Base-by-base conservation (phyloP, 495 filamentous ascomycete genomes). In the Astrothelium subdiscretum region DNA sequence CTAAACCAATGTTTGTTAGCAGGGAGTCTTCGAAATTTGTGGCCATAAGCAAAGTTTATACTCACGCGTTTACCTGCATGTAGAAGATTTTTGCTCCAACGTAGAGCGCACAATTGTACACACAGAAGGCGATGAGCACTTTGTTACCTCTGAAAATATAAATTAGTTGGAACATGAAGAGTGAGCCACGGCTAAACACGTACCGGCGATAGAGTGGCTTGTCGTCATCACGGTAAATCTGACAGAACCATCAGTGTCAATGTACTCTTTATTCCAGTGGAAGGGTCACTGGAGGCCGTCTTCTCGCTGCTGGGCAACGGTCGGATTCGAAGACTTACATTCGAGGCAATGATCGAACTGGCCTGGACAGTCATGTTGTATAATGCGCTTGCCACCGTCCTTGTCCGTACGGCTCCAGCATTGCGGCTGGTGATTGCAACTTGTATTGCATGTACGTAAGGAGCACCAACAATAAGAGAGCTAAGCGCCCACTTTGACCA, bases 281-380 rank as follows among this genome's bases (percentile, higher is more conserved):
- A 10, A 48, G n/a, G n/a, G n/a, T n/a, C n/a, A n/a, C n/a, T n/a
- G n/a, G n/a, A n/a, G n/a, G n/a, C n/a, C n/a, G n/a, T n/a, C n/a
- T n/a, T n/a, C n/a, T n/a, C n/a, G n/a, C n/a, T n/a, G n/a, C n/a
- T n/a, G n/a, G n/a, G n/a, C n/a, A n/a, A n/a, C n/a, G n/a, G n/a
- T 18, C 20, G 13, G 13, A 18, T 20, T 15, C 20, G 13, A 18
- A 15, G 10, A 22, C 43, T 48, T 2, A 48, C 72, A 24, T 76
- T 69, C 18, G 70, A 71, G 2, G 61, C 59, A 52, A 73, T 70
- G 0, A 77, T 43, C 20, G 70, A 69, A 11, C 74, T 72, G 13
- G 74, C 42, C 59, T 77, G 76, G 12, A 78, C 74, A 58, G 74
- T 70, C 2, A 75, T 72, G 57, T 78, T 78, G 65, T 78, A 78